These are phyloP conservation scores for Yamadazyma takamatsuzukensis DNA, from an alignment of 805 yeast genomes.

Conservation along the genomic window DNA sequence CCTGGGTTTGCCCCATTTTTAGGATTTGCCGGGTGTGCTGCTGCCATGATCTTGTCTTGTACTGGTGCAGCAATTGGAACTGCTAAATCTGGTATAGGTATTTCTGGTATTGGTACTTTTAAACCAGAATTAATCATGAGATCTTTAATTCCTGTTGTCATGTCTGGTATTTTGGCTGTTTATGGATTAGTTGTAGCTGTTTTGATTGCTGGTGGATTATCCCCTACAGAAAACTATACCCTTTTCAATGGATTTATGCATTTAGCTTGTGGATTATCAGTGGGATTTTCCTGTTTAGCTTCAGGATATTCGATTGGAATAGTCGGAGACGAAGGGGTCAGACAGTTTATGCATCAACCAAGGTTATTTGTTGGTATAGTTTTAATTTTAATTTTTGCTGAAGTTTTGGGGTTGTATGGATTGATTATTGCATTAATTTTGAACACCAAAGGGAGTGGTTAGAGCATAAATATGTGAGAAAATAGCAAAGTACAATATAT, in stretches of 20 bases:
- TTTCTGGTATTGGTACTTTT: conserved; percentile 96
- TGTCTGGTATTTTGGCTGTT: conserved; percentile 96
- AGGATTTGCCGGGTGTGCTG: conserved; percentile 96
- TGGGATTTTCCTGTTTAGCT: conserved; percentile 94
- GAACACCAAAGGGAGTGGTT: conserved; percentile 74
- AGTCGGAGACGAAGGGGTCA: conserved; percentile 91
- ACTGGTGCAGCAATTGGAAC: conserved; percentile 99
- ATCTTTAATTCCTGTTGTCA: conserved; percentile 92
- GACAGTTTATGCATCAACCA: conserved; percentile 85
- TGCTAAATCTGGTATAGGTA: conserved; percentile 97
- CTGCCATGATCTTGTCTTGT: conserved; percentile 86
- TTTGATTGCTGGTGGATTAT: conserved; percentile 84
- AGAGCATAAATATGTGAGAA: not conserved
- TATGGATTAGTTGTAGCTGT: conserved; percentile 97
- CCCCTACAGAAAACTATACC: conserved; percentile 76
- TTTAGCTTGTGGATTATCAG: conserved; percentile 90
- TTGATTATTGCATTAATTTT: conserved; percentile 92
- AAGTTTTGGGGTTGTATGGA: conserved; percentile 87
- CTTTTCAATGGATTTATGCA: conserved; percentile 98
- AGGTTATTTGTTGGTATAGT: conserved; percentile 87
- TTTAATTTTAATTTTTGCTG: conserved; percentile 84
- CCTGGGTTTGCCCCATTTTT: conserved; percentile 96
- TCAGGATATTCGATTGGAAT: conserved; percentile 96
- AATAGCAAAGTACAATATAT: too few species aligned
- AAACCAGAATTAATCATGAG: conserved; percentile 97